Evolutionary conservation across 1,139 yeast genomes (phyloP), one percentile per base, ranked within the genome.

Genomic region (Candida tropicalis): DNA sequence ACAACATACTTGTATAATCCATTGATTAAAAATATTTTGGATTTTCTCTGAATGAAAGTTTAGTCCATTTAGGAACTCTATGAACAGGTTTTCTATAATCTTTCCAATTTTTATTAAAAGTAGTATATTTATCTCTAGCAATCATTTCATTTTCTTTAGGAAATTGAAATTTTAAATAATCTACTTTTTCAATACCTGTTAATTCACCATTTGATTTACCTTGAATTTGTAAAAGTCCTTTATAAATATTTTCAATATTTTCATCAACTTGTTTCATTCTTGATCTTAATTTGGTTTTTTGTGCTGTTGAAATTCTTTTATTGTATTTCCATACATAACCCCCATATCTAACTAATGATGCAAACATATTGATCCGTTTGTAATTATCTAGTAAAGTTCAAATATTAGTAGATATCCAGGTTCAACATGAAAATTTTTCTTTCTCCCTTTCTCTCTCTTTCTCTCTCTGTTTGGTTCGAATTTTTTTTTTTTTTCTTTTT

Each of bases 81-180:
- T 93, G 98, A 22, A 87, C 82, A 52, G 95, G 83, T 69, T 90
- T 93, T 70, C 99, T 81, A 67, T 91, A 93, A 24, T 84, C 84
- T 58, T 76, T 80, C 10, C 83, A 77, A 56, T 82, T 82, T 65
- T 79, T 85, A 67, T 81, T 83, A 67, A 88, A 93, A 1, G 91
- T 84, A 42, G 96, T 84, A 67, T 93, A 93, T 65, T 93, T 93
- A 68, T 93, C 96, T 53, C 69, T 74, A 3, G 96, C 73, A 1
- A 66, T 58, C 97, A 93, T 89, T 49, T 89, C 90, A 34, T 66
- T 56, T 59, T 90, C 97, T 59, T 82, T 86, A 33, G 97, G 97
- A 57, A 85, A 76, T 28, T 75, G 66, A 39, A 65, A 68, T 57
- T 78, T 70, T 46, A 85, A 73, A 46, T 76, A 63, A 50, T 81